Evolutionary conservation across 176 grass and related monocot species (phyloP).

Genomic region (Ananas comosus): DNA sequence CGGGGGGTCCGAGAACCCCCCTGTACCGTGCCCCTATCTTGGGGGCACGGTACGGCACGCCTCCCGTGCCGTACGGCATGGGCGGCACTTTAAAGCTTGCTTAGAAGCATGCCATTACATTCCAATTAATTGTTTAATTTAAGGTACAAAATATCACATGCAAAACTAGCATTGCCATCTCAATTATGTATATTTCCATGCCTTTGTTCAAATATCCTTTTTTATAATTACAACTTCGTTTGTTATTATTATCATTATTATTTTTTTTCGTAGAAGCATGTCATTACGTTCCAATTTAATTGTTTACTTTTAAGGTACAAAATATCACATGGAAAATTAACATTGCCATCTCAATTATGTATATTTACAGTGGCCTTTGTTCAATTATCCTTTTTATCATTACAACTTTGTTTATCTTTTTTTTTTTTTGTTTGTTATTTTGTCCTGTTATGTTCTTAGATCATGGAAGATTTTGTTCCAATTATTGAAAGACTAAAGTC

Average conservation of each 20-base stretch:
- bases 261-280: too few species aligned
- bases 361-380: background rate
- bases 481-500: constrained; percentile 79
- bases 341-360: background rate
- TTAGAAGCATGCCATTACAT: too few species aligned
- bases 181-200: background rate
- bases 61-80: too few species aligned
- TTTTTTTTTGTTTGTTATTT: background rate
- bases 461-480: constrained; percentile 74
- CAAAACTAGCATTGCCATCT: background rate
- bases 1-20: too few species aligned
- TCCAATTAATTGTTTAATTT: too few species aligned
- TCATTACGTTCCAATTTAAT: too few species aligned
- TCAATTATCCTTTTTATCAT: background rate
- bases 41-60: too few species aligned
- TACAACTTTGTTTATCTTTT: background rate
- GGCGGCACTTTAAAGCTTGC: too few species aligned
- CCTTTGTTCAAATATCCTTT: background rate
- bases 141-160: background rate
- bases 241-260: background rate
- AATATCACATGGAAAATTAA: background rate
- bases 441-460: constrained; percentile 24
- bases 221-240: background rate
- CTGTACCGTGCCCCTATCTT: too few species aligned
- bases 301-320: too few species aligned